Evolutionary conservation across 148 eudicot species (phyloP).

Genomic region (Pharnaceum exiguum): DNA sequence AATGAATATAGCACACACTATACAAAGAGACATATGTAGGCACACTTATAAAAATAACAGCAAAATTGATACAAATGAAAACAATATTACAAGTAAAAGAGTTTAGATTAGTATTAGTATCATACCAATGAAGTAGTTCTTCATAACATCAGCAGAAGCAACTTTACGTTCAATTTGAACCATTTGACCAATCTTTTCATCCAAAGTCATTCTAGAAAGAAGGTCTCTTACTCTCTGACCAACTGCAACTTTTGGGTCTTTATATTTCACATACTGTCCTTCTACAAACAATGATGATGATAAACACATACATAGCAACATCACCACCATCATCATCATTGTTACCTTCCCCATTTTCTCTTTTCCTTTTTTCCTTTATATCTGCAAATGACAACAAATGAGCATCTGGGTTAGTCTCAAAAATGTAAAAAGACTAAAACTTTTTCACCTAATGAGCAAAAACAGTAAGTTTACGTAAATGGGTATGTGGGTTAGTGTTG

Average conservation of each 20-base stretch:
- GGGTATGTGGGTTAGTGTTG: too few species aligned
- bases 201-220: constrained; percentile 61
- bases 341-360: constrained; percentile 22
- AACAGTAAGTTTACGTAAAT: too few species aligned
- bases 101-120: background rate
- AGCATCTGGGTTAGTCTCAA: too few species aligned
- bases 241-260: constrained; percentile 41
- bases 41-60: background rate
- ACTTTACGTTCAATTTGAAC: constrained; percentile 64
- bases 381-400: too few species aligned
- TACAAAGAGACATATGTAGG: too few species aligned
- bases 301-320: too few species aligned
- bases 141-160: constrained; percentile 61
- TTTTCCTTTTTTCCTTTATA: too few species aligned
- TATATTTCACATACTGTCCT: constrained; percentile 48
- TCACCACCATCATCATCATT: constrained; percentile 24
- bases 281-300: constrained; percentile 8
- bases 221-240: constrained; percentile 45
- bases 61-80: background rate
- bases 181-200: constrained; percentile 84
- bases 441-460: too few species aligned
- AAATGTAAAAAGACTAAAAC: too few species aligned
- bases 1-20: too few species aligned
- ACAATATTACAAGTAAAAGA: background rate
- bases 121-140: constrained; percentile 58